Base-by-base conservation (phyloP, 345 rosid species). In the Chamaenerion angustifolium region DNA sequence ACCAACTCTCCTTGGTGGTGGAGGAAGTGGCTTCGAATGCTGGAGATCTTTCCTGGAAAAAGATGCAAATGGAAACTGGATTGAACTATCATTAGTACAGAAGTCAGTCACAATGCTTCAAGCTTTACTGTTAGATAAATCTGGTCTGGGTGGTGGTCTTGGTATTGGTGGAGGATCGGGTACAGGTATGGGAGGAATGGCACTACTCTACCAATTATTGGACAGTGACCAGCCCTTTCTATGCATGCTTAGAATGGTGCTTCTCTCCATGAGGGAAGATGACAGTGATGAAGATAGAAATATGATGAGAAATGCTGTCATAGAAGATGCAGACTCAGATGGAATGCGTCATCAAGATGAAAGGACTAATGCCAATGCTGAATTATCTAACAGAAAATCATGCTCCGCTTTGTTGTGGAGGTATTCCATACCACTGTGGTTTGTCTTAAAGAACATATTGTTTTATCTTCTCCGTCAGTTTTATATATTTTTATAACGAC, bases 111-210 rank as follows among this genome's bases (percentile, higher is more conserved):
- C 82, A 56, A 88, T 93, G 96, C 99, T 93, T 61, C 95, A 88
- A 75, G 95, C 99, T 46, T 75, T 93, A 61, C 68, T 93, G 51
- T 66, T 93, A 69, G 96, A 93, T 57, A 95, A 93, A 62, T 82
- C 95, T 56, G 95, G 99, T 60, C 90, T 93, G 55, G 99, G 99
- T 60, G 96, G 99, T 59, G 99, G 99, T 63, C 96, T 93, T 63
- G 99, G 96, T 56, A 93, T 93, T 49, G 96, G 99, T 53, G 95
- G 95, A 58, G 99, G 96, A 66, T 93, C 99, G 25, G 99, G 99
- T 66, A 93, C 99, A 64, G 99, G 99, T 57, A 93, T 93, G 99
- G 99, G 99, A 69, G 99, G 96, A 58, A 88, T 93, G 99, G 68
- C 95, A 31, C 83, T 93, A 44, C 85, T 93, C 48, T 93, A 88